A percentile compares a stretch with the other conserved stretches of the same genome.
Evolutionary conservation across 306 rosid genomes (phyloP).

Genomic region (Pterocarpus macrocarpus): DNA sequence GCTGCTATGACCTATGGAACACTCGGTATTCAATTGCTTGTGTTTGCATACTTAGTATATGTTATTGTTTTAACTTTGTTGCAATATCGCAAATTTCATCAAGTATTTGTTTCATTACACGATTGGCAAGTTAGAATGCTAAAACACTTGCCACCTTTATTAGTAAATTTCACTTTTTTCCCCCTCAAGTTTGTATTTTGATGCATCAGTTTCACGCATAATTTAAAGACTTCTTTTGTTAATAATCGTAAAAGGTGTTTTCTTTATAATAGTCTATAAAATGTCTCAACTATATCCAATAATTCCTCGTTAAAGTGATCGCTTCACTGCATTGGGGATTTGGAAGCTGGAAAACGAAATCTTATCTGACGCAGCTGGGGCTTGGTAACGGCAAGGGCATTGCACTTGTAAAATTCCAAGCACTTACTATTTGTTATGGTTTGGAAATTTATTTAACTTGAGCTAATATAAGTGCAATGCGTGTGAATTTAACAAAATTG

Average conservation of each 20-base stretch:
- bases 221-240: too few species aligned
- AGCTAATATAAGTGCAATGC: background rate
- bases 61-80: background rate
- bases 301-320: background rate
- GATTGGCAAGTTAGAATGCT: background rate
- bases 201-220: background rate
- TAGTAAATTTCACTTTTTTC: background rate
- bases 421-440: background rate
- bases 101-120: background rate
- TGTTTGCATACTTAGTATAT: background rate
- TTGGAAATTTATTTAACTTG: background rate
- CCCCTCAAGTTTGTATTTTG: background rate
- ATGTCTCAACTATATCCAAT: background rate
- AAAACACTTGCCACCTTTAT: background rate
- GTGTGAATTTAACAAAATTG: background rate
- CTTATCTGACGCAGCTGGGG: background rate
- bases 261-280: background rate
- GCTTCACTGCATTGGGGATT: conserved; percentile 19
- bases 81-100: background rate
- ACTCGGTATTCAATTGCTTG: background rate
- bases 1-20: background rate
- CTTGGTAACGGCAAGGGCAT: background rate
- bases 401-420: background rate
- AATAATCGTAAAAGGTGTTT: too few species aligned
- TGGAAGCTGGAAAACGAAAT: background rate